Evolutionary conservation across 352 stramenopile genomes (phyloP).

Genomic region (Phytophthora ohioensis): DNA sequence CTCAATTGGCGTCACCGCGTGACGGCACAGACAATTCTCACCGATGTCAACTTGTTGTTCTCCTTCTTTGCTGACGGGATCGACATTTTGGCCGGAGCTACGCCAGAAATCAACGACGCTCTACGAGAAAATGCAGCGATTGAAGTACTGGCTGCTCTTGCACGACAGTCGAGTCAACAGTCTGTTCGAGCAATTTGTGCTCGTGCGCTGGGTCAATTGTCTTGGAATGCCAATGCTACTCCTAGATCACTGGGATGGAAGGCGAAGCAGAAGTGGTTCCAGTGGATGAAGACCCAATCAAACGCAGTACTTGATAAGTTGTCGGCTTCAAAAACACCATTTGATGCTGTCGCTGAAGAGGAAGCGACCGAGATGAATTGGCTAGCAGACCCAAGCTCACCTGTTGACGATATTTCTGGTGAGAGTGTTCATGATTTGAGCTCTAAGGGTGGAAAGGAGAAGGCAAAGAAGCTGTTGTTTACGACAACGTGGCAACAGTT

Average conservation of each 20-base stretch:
- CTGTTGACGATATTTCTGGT: conserved; percentile 35
- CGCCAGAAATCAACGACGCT: conserved; percentile 52
- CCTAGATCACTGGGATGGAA: conserved; percentile 66
- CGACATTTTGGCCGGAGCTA: conserved; percentile 60
- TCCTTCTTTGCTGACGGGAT: conserved; percentile 75
- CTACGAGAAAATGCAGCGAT: conserved; percentile 71
- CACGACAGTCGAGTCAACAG: conserved; percentile 46
- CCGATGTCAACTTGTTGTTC: conserved; percentile 72
- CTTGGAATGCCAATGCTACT: conserved; percentile 77
- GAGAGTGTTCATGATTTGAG: conserved; percentile 48
- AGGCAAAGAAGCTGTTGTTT: conserved; percentile 64
- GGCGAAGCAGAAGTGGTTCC: conserved; percentile 72
- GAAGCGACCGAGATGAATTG: conserved; percentile 57
- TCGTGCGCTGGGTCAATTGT: conserved; percentile 61
- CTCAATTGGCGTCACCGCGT: conserved; percentile 83
- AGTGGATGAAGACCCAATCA: conserved; percentile 57
- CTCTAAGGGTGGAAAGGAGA: conserved; percentile 31
- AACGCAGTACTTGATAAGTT: conserved; percentile 45
- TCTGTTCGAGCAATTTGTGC: conserved; percentile 56
- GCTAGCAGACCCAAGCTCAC: conserved; percentile 57
- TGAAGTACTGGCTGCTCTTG: conserved; percentile 63
- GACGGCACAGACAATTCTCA: conserved; percentile 68
- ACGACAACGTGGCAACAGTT: conserved; percentile 63
- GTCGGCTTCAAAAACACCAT: conserved; percentile 33
- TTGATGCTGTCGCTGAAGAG: conserved; percentile 64